Base-by-base conservation (phyloP, 345 rosid genomes). In the Firmiana major region DNA sequence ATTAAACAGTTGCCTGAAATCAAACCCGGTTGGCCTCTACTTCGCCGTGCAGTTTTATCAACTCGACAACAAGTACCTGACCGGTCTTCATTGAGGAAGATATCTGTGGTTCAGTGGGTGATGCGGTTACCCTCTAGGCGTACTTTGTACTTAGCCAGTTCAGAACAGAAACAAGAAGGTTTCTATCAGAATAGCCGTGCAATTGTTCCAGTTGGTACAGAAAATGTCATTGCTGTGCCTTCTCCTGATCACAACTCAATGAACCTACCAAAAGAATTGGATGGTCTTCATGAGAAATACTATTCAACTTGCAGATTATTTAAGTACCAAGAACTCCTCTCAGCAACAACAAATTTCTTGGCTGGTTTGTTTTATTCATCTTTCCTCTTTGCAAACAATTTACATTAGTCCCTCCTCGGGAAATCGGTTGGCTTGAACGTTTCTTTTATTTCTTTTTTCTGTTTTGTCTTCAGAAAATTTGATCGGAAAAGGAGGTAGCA, bases 401-500 rank as follows among this genome's bases (percentile, higher is more conserved):
- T 24, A 9, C 49, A 15, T 26, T 75, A 28, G 49, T 24, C 45
- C 40, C 16, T 65, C 38, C 42, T 26, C 46, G 17, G 28, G 40
- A 21, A 68, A 36, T 28, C 4, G 46, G 54, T 19, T 65, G 78
- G 53, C 58, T 57, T 5, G 55, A 46, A 4, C n/a, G n/a, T 6
- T 73, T 74, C 9, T 34, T n/a, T 72, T 31, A 0, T 16, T 51
- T 51, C 54, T 55, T 79, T 17, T 45, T 31, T 65, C 22, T 7
- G 10, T 74, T 24, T 31, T 58, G 70, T 83, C 77, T 64, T 87
- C 90, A 96, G 98, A 89, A 75, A 90, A 94, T 85, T 79, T 91
- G 83, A 82, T 96, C 4, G 99, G 99, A 38, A 87, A 70, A 87
- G 99, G 99, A 81, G 99, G 99, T 34, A 89, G 95, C 84, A 92